Base-by-base conservation (phyloP, 441 rosid genomes). In the Biscutella laevigata region DNA sequence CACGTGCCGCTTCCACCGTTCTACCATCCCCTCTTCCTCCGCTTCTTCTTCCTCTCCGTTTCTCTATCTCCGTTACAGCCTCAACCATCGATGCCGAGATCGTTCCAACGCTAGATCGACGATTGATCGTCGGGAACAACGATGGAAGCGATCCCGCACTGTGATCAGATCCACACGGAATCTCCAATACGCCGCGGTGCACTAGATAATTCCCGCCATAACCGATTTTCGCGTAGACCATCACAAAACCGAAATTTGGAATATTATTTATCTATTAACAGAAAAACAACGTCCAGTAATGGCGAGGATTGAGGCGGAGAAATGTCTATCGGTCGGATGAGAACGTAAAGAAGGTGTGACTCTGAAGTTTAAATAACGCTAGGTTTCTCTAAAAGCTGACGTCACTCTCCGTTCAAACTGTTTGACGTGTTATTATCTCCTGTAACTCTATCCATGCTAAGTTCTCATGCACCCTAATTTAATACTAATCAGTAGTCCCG, bases 131-230 rank as follows among this genome's bases (percentile, higher is more conserved):
- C 29, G 71, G 57, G 5, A 66, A 59, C 7, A 56, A 34, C 29
- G 53, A 27, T 2, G 64, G 10, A 50, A 64, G 29, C 22, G 35
- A 39, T 59, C 52, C 37, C 3, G 51, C 51, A 33, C 53, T 66
- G 6, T 53, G 43, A 53, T 66, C 66, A 27, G 51, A 38, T 7
- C 69, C 62, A 47, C n/a, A 47, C 1, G 52, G 52, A 26, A 40
- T 27, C 57, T 66, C 62, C 45, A 66, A 40, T 39, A 59, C 30
- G 22, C 71, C 71, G 13, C 71, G 66, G 29, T 59, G 61, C 51
- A 66, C 66, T 0, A 66, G 51, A 66, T 59, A 46, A 46, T 41
- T 53, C 8, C 71, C 71, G 2, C 57, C 39, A 66, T 33, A 32
- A 44, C 71, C 46, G 30, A 66, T 37, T 39, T 33, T 59, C 33